Evolutionary conservation across 306 rosid genomes (phyloP), one percentile per base, ranked within the genome.

Genomic region (Begonia fuchsioides): DNA sequence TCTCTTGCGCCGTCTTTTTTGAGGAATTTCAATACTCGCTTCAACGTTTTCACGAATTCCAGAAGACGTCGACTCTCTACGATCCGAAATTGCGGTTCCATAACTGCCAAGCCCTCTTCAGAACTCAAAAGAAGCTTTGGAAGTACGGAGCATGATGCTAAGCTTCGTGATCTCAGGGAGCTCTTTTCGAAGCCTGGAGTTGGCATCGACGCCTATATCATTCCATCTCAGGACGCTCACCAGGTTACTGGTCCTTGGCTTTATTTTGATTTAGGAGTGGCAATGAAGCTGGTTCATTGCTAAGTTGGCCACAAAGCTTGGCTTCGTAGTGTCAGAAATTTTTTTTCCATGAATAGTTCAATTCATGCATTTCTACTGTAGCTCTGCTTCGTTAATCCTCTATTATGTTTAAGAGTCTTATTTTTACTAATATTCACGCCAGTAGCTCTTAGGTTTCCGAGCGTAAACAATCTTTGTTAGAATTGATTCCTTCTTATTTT

Each of bases 221-320:
- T 90, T 66, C 95, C 95, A 44, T 90, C 95, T 49, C 87, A 90
- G 52, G 97, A 84, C 43, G 92, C 97, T 68, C 97, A 90, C 71
- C 95, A 90, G 95, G 97, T 83, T 56, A 11, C 35, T 26, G 35
- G 35, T 26, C 35, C 35, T 2, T 4, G 35, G 7, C 7, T 26
- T 26, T 2, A 2, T 16, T 15, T 15, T 40, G 38, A 35, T 43
- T 15, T 17, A 10, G 12, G 20, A 3, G 35, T 26, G 35, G 35
- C 5, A 26, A 26, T 4, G 35, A 26, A 26, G 7, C 35, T 3
- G 35, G 35, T 26, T 5, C 35, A 26, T 26, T 26, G 35, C 35
- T 26, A 5, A n/a, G n/a, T n/a, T n/a, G n/a, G n/a, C n/a, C n/a
- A n/a, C n/a, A n/a, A n/a, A n/a, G n/a, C n/a, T n/a, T n/a, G n/a